Percentiles rank a stretch among this genome's conserved stretches.
These are phyloP conservation scores for Candida dubliniensis DNA, from an alignment of 1,139 yeast genomes.

Conservation along the genomic window DNA sequence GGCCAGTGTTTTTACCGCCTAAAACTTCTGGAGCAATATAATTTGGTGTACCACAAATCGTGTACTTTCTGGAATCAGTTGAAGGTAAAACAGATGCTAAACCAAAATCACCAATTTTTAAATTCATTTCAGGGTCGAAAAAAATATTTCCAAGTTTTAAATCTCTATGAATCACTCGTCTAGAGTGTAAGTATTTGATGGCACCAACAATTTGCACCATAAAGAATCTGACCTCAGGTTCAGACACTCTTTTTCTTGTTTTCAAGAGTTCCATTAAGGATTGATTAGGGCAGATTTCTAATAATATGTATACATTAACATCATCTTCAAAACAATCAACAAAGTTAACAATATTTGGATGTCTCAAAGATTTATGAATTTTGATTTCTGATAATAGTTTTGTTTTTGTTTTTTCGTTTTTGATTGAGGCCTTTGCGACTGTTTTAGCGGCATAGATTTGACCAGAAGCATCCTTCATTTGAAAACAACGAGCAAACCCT, in stretches of 20 bases:
- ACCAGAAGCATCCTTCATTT: constrained; percentile 88
- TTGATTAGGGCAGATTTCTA: constrained; percentile 93
- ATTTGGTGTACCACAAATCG: constrained; percentile 97
- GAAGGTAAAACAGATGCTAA: constrained; percentile 84
- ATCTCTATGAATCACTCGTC: constrained; percentile 95
- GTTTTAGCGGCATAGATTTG: constrained; percentile 94
- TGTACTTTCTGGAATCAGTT: constrained; percentile 70
- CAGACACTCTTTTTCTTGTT: constrained; percentile 77
- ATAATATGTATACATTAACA: constrained; percentile 83
- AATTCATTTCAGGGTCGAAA: constrained; percentile 87
- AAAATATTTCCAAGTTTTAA: constrained; percentile 92
- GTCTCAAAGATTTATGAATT: constrained; percentile 88
- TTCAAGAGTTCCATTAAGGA: constrained; percentile 90
- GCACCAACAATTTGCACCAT: constrained; percentile 96
- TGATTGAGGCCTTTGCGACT: constrained; percentile 92
- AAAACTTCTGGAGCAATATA: constrained; percentile 97
- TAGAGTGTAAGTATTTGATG: constrained; percentile 83
- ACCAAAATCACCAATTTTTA: constrained; percentile 96
- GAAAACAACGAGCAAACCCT: constrained; percentile 98
- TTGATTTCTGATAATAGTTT: constrained; percentile 90
- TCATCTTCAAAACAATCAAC: constrained; percentile 96
- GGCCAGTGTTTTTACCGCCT: constrained; percentile 85
- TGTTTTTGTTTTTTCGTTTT: constrained; percentile 86
- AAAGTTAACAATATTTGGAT: constrained; percentile 87
- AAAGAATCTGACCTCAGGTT: constrained; percentile 88